A percentile compares a stretch with the other conserved stretches of the same genome.
These are phyloP conservation scores for Diplocarpon rosae DNA, from an alignment of 2,329 filamentous ascomycete genomes.

Conservation along the genomic window DNA sequence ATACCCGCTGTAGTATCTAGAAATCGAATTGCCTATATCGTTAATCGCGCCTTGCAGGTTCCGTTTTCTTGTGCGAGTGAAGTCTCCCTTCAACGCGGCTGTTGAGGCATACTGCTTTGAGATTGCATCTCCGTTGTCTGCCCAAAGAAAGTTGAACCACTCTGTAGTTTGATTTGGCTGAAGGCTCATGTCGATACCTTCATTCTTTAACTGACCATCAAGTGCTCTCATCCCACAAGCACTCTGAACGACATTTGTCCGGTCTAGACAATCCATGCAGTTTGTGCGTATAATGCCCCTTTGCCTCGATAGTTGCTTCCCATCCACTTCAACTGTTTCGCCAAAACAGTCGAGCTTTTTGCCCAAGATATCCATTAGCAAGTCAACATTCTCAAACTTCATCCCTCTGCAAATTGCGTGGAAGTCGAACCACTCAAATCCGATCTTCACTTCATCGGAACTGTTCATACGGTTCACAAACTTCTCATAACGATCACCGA, in stretches of 20 bases:
- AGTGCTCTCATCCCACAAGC: slow-evolving; percentile 77
- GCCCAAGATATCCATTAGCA: slow-evolving; percentile 61
- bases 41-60: slow-evolving; percentile 86
- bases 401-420: slow-evolving; percentile 86
- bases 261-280: slow-evolving; percentile 96
- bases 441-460: slow-evolving; percentile 41
- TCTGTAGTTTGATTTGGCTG: slow-evolving; percentile 68
- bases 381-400: slow-evolving; percentile 91
- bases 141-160: slow-evolving; percentile 97
- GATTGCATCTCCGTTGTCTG: slow-evolving; percentile 93
- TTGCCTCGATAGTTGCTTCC: slow-evolving; percentile 41
- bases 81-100: slow-evolving; percentile 92
- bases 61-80: slow-evolving; percentile 80
- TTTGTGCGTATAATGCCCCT: slow-evolving; percentile 81
- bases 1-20: slow-evolving; percentile 58
- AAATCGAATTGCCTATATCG: slow-evolving; percentile 80
- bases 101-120: slow-evolving; percentile 94
- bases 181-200: slow-evolving; percentile 65
- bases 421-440: slow-evolving; percentile 96
- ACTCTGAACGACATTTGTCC: slow-evolving; percentile 92
- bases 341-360: slow-evolving; percentile 58
- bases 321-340: slow-evolving; percentile 51
- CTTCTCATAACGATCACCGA: slow-evolving; percentile 68
- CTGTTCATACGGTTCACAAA: slow-evolving; percentile 58
- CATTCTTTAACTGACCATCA: slow-evolving; percentile 63